These are phyloP conservation scores for Gossypium davidsonii DNA, from an alignment of 441 rosid genomes.

Conservation along the genomic window DNA sequence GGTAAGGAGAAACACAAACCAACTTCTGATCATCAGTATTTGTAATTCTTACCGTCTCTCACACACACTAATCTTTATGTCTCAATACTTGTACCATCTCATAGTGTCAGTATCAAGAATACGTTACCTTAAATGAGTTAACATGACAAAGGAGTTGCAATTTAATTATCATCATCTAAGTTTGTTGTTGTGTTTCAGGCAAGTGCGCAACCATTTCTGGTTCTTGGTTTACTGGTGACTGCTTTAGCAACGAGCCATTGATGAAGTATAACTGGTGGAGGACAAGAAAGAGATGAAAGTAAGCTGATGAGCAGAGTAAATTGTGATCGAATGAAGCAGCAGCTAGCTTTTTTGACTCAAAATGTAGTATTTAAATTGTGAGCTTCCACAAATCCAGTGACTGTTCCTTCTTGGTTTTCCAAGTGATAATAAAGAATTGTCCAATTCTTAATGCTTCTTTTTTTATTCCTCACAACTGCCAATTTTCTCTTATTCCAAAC, in stretches of 20 bases:
- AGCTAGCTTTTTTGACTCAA: neutral
- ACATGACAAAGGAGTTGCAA: neutral
- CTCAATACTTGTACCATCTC: neutral
- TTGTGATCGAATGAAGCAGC: neutral
- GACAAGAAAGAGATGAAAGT: neutral
- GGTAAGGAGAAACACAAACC: neutral
- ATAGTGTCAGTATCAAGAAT: neutral
- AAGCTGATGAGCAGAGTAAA: neutral
- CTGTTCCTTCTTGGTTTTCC: neutral
- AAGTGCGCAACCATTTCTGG: conserved; percentile 90
- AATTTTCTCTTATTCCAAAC: neutral
- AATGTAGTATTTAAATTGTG: neutral
- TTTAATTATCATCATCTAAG: neutral
- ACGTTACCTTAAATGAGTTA: neutral
- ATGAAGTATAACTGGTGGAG: neutral
- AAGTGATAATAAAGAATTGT: neutral
- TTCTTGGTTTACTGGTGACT: conserved; percentile 82
- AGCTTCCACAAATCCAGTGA: neutral
- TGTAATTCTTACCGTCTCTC: neutral
- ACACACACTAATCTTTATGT: neutral
- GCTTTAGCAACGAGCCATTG: conserved; percentile 86
- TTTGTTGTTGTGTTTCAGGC: conserved; percentile 43
- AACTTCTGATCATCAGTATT: neutral
- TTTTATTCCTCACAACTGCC: neutral
- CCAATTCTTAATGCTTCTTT: neutral